Evolutionary conservation across 139 green algal genomes (phyloP).

Genomic region (Chlamydomonas sphaeroides): DNA sequence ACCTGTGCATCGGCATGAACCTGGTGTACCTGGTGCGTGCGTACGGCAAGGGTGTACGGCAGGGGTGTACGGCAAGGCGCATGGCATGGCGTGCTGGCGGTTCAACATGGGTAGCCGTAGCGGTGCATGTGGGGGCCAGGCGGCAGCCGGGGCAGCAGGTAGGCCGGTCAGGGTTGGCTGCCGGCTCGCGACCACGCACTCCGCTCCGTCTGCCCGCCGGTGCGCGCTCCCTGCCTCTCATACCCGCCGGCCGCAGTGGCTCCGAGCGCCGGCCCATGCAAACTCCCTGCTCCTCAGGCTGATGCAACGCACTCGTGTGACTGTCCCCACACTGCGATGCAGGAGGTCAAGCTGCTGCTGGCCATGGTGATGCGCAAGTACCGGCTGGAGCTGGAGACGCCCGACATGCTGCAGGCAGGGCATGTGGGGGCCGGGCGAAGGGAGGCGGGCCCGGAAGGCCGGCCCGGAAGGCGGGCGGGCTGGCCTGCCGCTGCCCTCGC

Average conservation of each 20-base stretch:
- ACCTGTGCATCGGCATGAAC: constrained; percentile 41
- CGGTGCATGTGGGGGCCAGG: too few relatives aligned
- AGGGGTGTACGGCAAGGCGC: neutral
- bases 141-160: too few relatives aligned
- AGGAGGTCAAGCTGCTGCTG: constrained; percentile 13
- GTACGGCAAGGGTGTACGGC: neutral
- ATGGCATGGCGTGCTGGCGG: neutral
- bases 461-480: too few relatives aligned
- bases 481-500: too few relatives aligned
- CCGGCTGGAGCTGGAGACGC: neutral
- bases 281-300: neutral
- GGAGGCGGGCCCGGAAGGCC: too few relatives aligned
- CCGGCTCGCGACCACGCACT: too few relatives aligned
- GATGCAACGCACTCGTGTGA: too few relatives aligned
- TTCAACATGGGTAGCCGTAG: too few relatives aligned
- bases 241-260: too few relatives aligned
- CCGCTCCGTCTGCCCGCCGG: neutral
- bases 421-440: too few relatives aligned
- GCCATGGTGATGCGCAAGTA: neutral
- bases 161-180: too few relatives aligned
- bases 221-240: neutral
- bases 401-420: constrained; percentile 25
- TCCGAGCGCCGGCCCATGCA: neutral
- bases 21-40: neutral
- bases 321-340: too few relatives aligned